phyloP scores from a whole-genome alignment of 2,329 filamentous ascomycete species.

The Penicillium sp. region DNA sequence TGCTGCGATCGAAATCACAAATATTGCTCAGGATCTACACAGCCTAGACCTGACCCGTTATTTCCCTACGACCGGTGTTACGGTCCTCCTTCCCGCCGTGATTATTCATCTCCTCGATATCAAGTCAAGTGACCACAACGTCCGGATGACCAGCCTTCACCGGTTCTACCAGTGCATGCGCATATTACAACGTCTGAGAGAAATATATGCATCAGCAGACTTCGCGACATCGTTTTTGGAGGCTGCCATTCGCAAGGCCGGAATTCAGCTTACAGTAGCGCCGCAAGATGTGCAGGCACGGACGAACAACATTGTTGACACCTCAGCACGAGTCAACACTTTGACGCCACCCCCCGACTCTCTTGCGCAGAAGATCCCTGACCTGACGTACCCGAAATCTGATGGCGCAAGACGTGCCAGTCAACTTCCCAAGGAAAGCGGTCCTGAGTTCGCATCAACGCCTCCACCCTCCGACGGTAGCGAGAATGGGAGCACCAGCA shows the following conservation, averaged over 20 bases:
- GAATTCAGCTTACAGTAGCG: conserved; percentile 58
- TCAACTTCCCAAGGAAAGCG: too few species aligned
- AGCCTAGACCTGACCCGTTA: conserved; percentile 64
- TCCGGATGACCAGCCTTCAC: conserved; percentile 62
- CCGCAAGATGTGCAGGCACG: conserved; percentile 28
- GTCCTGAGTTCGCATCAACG: conserved; percentile 34
- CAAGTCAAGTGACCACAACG: conserved; percentile 66
- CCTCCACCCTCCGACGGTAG: conserved; percentile 37
- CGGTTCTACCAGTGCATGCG: conserved; percentile 89
- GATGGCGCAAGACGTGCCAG: too few species aligned
- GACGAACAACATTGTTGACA: too few species aligned
- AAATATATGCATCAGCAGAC: conserved; percentile 88
- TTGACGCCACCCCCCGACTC: conserved; percentile 38
- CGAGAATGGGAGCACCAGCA: conserved; percentile 37
- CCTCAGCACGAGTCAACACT: too few species aligned
- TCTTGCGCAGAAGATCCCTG: conserved; percentile 33
- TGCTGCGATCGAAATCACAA: conserved; percentile 75
- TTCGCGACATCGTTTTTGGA: conserved; percentile 90
- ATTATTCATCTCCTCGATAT: conserved; percentile 90
- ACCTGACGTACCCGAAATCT: conserved; percentile 30
- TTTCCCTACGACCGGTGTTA: conserved; percentile 81
- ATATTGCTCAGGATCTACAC: conserved; percentile 69
- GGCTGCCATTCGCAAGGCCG: conserved; percentile 77
- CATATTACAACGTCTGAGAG: conserved; percentile 75
- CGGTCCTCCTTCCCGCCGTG: conserved; percentile 80